Evolutionary conservation across 768 basidiomycete species (phyloP).

Genomic region (Candolleomyces eurysporus): DNA sequence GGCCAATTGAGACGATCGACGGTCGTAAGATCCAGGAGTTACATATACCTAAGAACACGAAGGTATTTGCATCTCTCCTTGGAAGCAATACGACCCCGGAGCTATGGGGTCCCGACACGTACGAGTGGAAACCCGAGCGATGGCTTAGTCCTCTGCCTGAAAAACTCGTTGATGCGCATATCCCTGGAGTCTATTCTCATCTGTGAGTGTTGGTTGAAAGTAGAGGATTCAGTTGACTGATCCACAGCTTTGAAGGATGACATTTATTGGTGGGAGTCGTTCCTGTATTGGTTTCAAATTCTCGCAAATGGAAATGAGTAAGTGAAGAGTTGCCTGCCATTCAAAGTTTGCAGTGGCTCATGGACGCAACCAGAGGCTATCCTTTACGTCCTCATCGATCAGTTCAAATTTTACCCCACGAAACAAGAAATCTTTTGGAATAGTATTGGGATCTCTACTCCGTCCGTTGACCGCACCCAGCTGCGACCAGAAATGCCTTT

Average conservation of each 20-base stretch:
- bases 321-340: neutral
- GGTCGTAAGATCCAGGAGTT: slow-evolving; percentile 35
- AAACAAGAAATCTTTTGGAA: slow-evolving; percentile 4
- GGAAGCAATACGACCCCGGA: slow-evolving; percentile 21
- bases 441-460: neutral
- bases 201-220: neutral
- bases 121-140: slow-evolving; percentile 41
- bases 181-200: slow-evolving; percentile 14
- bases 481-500: slow-evolving; percentile 1
- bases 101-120: slow-evolving; percentile 39
- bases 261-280: neutral
- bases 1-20: slow-evolving; percentile 34
- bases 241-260: neutral
- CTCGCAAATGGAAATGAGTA: neutral
- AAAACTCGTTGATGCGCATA: slow-evolving; percentile 12
- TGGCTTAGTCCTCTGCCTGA: slow-evolving; percentile 35
- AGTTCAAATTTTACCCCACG: neutral
- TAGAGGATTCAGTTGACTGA: neutral
- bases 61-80: slow-evolving; percentile 34
- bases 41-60: slow-evolving; percentile 35
- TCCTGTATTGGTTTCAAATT: slow-evolving; percentile 1
- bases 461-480: slow-evolving; percentile 1
- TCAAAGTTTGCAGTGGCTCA: neutral
- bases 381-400: neutral
- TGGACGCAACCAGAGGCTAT: neutral